These are phyloP conservation scores for Pythium guiyangense DNA, from an alignment of 352 stramenopile genomes.

Conservation along the genomic window DNA sequence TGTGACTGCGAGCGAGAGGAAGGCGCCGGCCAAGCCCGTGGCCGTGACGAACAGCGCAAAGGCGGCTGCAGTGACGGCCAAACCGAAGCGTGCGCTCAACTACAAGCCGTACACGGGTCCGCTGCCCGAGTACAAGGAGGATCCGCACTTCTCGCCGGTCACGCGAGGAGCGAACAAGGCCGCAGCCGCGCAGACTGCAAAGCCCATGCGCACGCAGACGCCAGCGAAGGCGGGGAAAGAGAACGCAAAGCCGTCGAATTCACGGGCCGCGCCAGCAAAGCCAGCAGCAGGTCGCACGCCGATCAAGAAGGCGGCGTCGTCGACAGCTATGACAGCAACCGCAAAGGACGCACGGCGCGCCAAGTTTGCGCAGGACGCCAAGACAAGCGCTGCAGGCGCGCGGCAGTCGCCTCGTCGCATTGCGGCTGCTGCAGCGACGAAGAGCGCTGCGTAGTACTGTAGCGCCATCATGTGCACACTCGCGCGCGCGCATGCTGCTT, in stretches of 20 bases:
- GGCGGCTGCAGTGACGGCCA: background rate
- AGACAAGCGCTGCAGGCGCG: constrained; percentile 18
- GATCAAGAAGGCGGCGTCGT: constrained; percentile 20
- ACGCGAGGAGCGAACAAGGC: constrained; percentile 2
- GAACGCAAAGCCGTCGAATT: constrained; percentile 13
- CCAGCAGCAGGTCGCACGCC: constrained; percentile 18
- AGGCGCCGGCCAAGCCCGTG: background rate
- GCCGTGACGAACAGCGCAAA: background rate
- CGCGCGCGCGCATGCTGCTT: no score
- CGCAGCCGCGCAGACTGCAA: constrained; percentile 15
- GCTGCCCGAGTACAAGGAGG: constrained; percentile 46
- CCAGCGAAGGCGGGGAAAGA: constrained; percentile 18
- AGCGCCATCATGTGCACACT: no score
- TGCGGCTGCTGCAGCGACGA: background rate
- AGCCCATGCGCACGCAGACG: constrained; percentile 15
- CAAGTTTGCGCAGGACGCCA: constrained; percentile 35
- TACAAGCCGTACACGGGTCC: constrained; percentile 74
- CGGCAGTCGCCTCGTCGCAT: constrained; percentile 10
- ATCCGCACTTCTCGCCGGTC: constrained; percentile 55
- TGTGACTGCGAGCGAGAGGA: constrained; percentile 8
- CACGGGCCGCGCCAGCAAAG: constrained; percentile 15
- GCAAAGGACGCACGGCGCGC: constrained; percentile 28
- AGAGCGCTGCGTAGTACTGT: no score
- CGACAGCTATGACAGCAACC: constrained; percentile 1
- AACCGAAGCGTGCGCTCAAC: constrained; percentile 8